Base-by-base conservation (phyloP, 2,329 filamentous ascomycete genomes). In the Byssochlamys sp. region DNA sequence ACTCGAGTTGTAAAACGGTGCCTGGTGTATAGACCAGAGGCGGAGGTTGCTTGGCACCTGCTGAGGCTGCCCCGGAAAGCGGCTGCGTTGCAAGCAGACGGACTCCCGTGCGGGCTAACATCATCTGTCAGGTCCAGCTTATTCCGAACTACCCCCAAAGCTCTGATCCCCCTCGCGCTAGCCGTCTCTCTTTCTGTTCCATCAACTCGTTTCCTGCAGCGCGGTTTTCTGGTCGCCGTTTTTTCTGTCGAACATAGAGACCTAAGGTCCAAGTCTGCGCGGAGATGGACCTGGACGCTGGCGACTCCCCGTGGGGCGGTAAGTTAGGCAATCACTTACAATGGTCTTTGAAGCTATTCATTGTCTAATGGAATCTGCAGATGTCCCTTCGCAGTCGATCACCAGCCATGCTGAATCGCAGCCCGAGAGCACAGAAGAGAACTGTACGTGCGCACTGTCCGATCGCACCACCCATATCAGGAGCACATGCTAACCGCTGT, bases 291-390 rank as follows among this genome's bases (percentile, higher is more conserved):
- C 61, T 76, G 58, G 73, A 75, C 57, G 63, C 68, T 60, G 73
- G 73, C 55, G 77, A 78, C 67, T 79, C 77, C 59, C 77, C 77
- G 55, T 79, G 77, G 77, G 76, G 74, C 66, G 77, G 77, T 79
- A 71, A 62, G 73, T 63, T 33, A 64, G 65, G 63, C 66, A 67
- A 57, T 66, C 60, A 64, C 58, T 57, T 28, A 51, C 49, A 61
- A 60, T 64, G 61, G 64, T 61, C 60, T 58, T 60, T 56, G 57
- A 49, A 54, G 58, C 61, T 58, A 59, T 59, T 55, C 61, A 52
- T 59, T 61, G 59, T 64, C 66, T 69, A 62, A 69, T 59, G 35
- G 54, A 60, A 56, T 53, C 31, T 25, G 49, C 66, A 79, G 77
- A 79, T 69, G 75, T 78, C 57, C 77, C 76, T 50, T 78, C 77